These are phyloP conservation scores for Tetracladium marchalianum DNA, from an alignment of 495 filamentous ascomycete genomes.

Conservation along the genomic window DNA sequence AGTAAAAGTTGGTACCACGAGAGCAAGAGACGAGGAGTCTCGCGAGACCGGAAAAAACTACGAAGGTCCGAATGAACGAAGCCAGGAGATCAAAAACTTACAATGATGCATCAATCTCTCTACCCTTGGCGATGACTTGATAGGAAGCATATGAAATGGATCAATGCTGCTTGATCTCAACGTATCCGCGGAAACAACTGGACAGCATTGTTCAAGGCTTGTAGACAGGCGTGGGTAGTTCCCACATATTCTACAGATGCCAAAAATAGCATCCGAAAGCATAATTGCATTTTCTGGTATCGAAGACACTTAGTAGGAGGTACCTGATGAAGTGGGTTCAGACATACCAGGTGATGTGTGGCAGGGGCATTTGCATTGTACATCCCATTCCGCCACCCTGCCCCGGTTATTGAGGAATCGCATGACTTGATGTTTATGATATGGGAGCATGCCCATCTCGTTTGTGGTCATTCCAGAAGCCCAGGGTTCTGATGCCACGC, in stretches of 20 bases:
- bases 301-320: neutral
- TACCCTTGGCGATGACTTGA: neutral
- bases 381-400: too few relatives aligned
- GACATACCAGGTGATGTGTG: too few relatives aligned
- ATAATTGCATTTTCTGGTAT: conserved; percentile 2
- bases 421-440: too few relatives aligned
- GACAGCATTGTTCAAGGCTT: neutral
- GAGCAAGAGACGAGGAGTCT: too few relatives aligned
- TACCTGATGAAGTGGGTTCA: too few relatives aligned
- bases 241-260: conserved; percentile 11
- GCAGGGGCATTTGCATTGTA: too few relatives aligned
- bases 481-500: too few relatives aligned
- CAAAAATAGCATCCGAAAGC: conserved; percentile 2
- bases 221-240: neutral
- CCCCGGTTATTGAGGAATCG: too few relatives aligned
- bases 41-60: too few relatives aligned
- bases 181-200: neutral
- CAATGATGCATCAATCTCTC: conserved; percentile 7
- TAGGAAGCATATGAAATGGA: conserved; percentile 7
- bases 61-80: neutral
- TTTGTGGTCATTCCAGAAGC: too few relatives aligned
- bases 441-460: too few relatives aligned
- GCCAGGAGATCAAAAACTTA: neutral
- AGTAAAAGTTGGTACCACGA: too few relatives aligned
- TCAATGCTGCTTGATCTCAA: conserved; percentile 4